Base-by-base conservation (phyloP, 805 yeast genomes). In the Lipomyces spencermartinsiae region DNA sequence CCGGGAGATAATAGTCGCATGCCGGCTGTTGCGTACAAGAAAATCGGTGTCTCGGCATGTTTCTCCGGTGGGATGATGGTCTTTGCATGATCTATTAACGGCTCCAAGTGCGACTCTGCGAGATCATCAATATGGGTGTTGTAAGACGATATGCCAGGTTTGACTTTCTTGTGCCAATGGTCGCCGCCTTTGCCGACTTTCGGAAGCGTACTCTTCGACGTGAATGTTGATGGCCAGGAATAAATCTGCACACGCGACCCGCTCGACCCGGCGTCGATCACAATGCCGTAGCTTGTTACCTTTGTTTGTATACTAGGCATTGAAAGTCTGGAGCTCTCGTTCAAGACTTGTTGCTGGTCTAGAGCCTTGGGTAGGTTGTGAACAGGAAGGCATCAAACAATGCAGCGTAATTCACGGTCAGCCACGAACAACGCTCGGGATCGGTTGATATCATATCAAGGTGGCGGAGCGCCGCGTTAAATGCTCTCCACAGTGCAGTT, bases 21-120 rank as follows among this genome's bases (percentile, higher is more conserved):
- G 1, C 99, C 99, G 4, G 99, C 99, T 0, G 99, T 95, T 2
- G 98, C 97, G 73, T 91, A 86, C n/a, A 95, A 86, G 73, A 87
- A 95, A 0, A 95, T 84, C 0, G 99, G 98, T 0, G 98, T 94
- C 4, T 85, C 85, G 0, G 77, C 69, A 71, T 87, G 86, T 64
- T 85, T 82, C 0, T 83, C 83, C 37, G 76, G 74, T 0, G 98
- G 98, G 7, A 95, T 86, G 29, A 90, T 84, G 3, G 79, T 77
- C 73, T 86, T 85, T 0, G 97, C 98, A 76, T 87, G 87, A 58
- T 85, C 81, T 19, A 93, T 81, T 60, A 95, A 79, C 2, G 85
- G 83, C 68, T 84, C 79, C 71, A 91, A 85, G 78, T 95, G 98
- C 22, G 85, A 80, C 0, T 82, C 76, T 90, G 97, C 95, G 0